These are phyloP conservation scores for Cystofilobasidium bisporidii DNA, from an alignment of 768 basidiomycete species.

Conservation along the genomic window DNA sequence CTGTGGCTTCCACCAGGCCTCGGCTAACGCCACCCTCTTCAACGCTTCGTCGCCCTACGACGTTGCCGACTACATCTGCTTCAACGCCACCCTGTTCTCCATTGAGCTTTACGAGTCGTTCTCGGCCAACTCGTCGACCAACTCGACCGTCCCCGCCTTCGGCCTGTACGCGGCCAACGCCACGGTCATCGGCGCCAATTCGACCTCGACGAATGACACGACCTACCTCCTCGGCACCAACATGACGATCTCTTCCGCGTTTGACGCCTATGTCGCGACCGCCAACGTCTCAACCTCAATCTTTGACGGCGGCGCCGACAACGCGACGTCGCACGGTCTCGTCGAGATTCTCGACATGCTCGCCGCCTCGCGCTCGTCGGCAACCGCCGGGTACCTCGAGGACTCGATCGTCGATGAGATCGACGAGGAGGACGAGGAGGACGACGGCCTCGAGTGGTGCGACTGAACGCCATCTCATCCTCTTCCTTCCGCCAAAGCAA, in stretches of 20 bases:
- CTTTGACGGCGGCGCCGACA: background rate
- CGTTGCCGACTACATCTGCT: background rate
- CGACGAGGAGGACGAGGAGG: background rate
- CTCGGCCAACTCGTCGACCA: background rate
- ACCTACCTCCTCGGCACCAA: background rate
- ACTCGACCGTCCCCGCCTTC: background rate
- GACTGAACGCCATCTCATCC: background rate
- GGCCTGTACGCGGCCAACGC: background rate
- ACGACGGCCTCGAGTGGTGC: background rate
- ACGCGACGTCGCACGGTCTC: background rate
- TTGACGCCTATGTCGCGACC: background rate
- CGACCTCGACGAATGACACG: background rate
- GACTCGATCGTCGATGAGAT: background rate
- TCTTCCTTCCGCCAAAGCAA: no score
- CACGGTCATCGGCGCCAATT: background rate
- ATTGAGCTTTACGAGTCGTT: background rate
- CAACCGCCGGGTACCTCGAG: background rate
- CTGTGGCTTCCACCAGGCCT: no score
- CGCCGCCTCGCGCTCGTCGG: background rate
- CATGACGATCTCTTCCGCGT: background rate
- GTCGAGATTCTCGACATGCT: slow-evolving; percentile 2
- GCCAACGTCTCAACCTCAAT: background rate
- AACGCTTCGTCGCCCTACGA: background rate
- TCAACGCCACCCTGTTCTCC: background rate
- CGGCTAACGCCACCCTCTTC: slow-evolving; percentile 1